Evolutionary conservation across 495 filamentous ascomycete genomes (phyloP).

Genomic region (Amorphotheca resinae): DNA sequence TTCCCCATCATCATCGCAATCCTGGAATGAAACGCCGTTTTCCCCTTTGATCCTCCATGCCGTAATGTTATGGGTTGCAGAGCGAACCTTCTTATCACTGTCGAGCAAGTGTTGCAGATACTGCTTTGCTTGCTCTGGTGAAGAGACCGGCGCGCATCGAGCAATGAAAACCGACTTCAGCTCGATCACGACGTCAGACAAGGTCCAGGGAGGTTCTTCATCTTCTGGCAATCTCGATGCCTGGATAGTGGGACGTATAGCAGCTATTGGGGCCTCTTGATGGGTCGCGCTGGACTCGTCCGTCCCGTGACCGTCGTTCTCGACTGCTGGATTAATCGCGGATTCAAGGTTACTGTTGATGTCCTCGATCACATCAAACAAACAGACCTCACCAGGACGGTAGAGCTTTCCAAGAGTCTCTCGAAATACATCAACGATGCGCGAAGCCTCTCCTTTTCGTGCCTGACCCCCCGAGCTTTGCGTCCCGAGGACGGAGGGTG

Average conservation of each 20-base stretch:
- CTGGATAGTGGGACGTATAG: neutral
- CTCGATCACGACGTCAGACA: conserved; percentile 61
- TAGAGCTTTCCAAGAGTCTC: conserved; percentile 53
- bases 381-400: conserved; percentile 62
- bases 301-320: neutral
- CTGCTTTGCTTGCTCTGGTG: conserved; percentile 51
- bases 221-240: too few relatives aligned
- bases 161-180: conserved; percentile 85
- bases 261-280: neutral
- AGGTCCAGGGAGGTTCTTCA: conserved; percentile 49
- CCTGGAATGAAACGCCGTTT: conserved; percentile 52
- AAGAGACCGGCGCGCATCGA: conserved; percentile 53
- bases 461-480: conserved; percentile 41
- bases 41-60: conserved; percentile 41
- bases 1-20: conserved; percentile 94
- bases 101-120: conserved; percentile 62
- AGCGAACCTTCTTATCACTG: conserved; percentile 68
- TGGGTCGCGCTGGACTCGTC: neutral
- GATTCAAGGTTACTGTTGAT: conserved; percentile 22
- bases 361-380: conserved; percentile 77
- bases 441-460: conserved; percentile 55
- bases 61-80: conserved; percentile 83
- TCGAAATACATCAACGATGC: conserved; percentile 51
- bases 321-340: conserved; percentile 9
- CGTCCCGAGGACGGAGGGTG: conserved; percentile 59